Evolutionary conservation across 1,139 yeast species (phyloP), one percentile per base, ranked within the genome.

Genomic region (Debaryomyces udenii): DNA sequence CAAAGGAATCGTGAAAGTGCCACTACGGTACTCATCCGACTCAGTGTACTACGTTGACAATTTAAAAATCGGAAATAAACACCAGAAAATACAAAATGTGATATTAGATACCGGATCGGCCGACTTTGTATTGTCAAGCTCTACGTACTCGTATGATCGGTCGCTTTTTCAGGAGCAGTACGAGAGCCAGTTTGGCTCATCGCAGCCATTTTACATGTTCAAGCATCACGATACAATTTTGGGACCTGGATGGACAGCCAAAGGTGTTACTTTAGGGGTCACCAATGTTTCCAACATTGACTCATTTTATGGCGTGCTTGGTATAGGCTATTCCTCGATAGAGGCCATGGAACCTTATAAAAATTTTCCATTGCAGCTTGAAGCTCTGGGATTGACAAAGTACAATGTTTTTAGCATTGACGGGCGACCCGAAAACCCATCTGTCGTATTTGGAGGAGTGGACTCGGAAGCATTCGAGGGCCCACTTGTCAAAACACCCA

Each of bases 91-190:
- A 10, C 13, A 41, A 3, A 35, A 44, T n/a, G 43, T 53, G 14
- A 42, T 50, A 3, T 37, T 59, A 3, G 64, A 58, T 34, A 56
- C 62, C 15, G 63, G 63, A 2, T 57, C 61, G 10, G 44, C 62
- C 4, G 62, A 57, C 35, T 47, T 58, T 27, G 48, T 54, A 3
- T 33, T 59, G 7, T 32, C 49, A n/a, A 27, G 37, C 3, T 22
- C 41, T 1, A 36, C 37, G n/a, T 59, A 42, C 34, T 27, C 44
- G 11, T 23, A 35, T 6, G 23, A 37, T 4, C 32, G 40, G 5
- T 56, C 62, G 11, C 18, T 40, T 2, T 39, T 53, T 3, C 41
- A 36, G 9, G 35, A 41, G 10, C 26, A 31, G 3, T 49, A 38
- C 34, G 30, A 33, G 7, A 27, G 26, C 29, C 42, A 40, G 7